Conservation (phyloP, 441 rosid species). For the Gossypium davidsonii region DNA sequence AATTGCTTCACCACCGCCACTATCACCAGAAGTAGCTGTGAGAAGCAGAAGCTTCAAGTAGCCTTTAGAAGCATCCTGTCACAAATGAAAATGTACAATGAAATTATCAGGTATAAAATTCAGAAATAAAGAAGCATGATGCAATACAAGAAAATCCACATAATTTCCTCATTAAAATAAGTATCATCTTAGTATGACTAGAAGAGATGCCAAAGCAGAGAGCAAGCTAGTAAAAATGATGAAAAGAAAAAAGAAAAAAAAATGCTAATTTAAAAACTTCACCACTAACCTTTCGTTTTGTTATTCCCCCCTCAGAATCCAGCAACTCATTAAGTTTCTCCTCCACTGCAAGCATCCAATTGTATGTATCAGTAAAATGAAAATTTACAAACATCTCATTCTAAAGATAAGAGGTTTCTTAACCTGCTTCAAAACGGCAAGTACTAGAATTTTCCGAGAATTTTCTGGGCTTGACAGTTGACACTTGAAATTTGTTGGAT, state of each 20-base stretch:
- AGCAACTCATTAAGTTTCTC: constrained; percentile 94
- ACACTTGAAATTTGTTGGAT: constrained; percentile 45
- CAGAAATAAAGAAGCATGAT: background rate
- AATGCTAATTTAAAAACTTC: constrained; percentile 3
- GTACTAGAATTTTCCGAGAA: constrained; percentile 50
- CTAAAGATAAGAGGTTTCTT: constrained; percentile 19
- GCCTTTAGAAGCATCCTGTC: constrained; percentile 86
- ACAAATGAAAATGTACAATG: constrained; percentile 12
- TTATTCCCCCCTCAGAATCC: constrained; percentile 89
- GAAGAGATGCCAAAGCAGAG: background rate
- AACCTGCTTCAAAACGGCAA: constrained; percentile 74
- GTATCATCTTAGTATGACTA: background rate
- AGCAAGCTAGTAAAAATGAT: background rate
- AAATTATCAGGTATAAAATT: background rate
- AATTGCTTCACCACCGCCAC: constrained; percentile 81
- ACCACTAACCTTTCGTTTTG: constrained; percentile 79
- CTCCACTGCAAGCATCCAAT: constrained; percentile 56
- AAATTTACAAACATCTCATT: background rate
- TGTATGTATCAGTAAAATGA: constrained; percentile 11
- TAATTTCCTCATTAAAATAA: constrained; percentile 1
- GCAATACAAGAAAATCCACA: background rate
- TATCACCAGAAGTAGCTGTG: constrained; percentile 85
- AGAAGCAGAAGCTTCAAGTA: constrained; percentile 94
- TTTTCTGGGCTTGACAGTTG: constrained; percentile 52
- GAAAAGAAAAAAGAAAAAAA: background rate